A percentile compares a stretch with the other conserved stretches of the same genome.
Evolutionary conservation across 108 stramenopile species (phyloP).

Genomic region (Chaetoceros tenuissimus): DNA sequence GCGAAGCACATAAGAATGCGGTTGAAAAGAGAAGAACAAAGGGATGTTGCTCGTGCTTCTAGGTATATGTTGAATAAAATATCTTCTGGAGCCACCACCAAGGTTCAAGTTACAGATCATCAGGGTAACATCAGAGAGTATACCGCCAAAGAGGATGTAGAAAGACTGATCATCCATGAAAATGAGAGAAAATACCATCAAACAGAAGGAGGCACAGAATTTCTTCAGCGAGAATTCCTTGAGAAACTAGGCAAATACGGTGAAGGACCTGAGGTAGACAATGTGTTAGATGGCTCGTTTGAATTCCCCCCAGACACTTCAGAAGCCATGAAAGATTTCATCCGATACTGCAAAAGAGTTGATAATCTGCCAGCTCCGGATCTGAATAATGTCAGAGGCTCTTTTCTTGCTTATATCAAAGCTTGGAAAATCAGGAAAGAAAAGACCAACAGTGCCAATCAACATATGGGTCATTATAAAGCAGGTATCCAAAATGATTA

Average conservation of each 20-base stretch:
- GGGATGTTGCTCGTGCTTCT: not conserved
- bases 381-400: too few species aligned
- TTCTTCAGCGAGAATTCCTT: not conserved
- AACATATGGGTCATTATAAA: not conserved
- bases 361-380: not conserved
- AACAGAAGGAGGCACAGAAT: not conserved
- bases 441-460: not conserved
- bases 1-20: not conserved
- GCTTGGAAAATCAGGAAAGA: not conserved
- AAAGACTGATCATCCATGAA: not conserved
- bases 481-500: not conserved
- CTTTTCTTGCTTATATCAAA: not conserved
- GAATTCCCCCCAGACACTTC: not conserved
- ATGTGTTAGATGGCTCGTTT: not conserved
- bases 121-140: not conserved
- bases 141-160: not conserved
- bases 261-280: not conserved
- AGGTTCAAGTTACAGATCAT: not conserved
- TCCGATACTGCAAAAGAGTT: not conserved
- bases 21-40: not conserved
- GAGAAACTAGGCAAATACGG: not conserved
- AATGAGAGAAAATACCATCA: not conserved
- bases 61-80: not conserved
- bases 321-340: not conserved
- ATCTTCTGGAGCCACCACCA: not conserved